phyloP scores from a whole-genome alignment of 2,329 filamentous ascomycete genomes.

The Fusarium duplospermum region DNA sequence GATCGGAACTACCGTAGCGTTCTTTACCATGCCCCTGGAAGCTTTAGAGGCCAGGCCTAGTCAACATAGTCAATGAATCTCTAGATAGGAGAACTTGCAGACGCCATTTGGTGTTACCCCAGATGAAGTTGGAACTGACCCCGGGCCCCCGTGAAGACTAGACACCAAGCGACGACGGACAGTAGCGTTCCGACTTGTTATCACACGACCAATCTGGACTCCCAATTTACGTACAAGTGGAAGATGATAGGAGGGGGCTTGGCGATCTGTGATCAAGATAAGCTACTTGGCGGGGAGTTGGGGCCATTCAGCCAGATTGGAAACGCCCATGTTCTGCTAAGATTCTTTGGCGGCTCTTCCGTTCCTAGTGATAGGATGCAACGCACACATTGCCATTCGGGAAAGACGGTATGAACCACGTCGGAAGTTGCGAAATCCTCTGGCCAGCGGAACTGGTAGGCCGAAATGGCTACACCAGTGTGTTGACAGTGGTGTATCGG shows the following conservation, averaged over 20 bases:
- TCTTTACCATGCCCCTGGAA: not conserved
- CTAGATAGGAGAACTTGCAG: not conserved
- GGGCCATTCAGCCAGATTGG: not conserved
- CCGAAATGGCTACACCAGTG: not conserved
- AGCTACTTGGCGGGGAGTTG: not conserved
- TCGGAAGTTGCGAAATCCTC: not conserved
- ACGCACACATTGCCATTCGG: not conserved
- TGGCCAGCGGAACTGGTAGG: not conserved
- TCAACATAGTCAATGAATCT: not conserved
- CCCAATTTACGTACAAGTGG: not conserved
- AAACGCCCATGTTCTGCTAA: not conserved
- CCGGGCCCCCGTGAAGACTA: not conserved
- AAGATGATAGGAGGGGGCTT: not conserved
- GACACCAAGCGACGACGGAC: not conserved
- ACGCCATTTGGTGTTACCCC: not conserved
- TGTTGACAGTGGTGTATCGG: not conserved
- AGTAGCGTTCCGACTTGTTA: not conserved
- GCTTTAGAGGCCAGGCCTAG: not conserved
- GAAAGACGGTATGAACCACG: not conserved
- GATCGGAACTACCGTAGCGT: conserved; percentile 19
- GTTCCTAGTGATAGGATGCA: not conserved
- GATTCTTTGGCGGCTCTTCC: not conserved
- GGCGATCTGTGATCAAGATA: not conserved
- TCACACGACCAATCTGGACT: not conserved
- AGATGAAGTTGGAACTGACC: not conserved